Conservation (phyloP, 1,284 basidiomycete genomes). For the Moesziomyces parantarcticus region DNA sequence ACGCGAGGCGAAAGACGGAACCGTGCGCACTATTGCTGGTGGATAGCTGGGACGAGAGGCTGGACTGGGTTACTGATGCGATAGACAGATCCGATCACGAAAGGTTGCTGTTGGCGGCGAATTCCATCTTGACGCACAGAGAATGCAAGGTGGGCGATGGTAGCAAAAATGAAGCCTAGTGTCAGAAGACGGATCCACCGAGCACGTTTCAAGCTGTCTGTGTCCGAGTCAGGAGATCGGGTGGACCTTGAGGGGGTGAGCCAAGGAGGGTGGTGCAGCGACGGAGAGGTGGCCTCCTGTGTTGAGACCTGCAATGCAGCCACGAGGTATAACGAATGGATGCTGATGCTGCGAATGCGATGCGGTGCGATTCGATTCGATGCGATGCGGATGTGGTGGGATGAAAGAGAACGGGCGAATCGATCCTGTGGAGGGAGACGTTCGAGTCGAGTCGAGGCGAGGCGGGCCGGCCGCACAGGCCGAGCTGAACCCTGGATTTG, state of each 20-base stretch:
- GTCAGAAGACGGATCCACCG: no score
- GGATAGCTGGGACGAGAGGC: background rate
- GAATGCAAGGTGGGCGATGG: background rate
- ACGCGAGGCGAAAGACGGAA: background rate
- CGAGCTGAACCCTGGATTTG: background rate
- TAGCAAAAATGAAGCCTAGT: background rate
- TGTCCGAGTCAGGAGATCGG: no score
- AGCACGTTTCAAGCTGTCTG: no score
- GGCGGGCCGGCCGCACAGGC: background rate
- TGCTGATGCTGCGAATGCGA: no score
- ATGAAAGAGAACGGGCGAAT: background rate
- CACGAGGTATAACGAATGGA: background rate
- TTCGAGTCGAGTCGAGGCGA: no score
- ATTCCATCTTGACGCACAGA: background rate
- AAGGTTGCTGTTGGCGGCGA: no score
- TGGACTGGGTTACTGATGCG: background rate
- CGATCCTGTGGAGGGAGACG: no score
- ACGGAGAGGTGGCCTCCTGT: no score
- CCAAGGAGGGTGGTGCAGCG: no score
- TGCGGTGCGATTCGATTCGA: background rate
- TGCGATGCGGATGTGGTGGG: background rate
- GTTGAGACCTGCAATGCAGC: background rate
- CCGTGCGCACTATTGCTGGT: no score
- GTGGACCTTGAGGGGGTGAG: no score
- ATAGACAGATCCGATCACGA: background rate